Percentiles rank a stretch among this genome's conserved stretches.
phyloP scores from a whole-genome alignment of 2,329 filamentous ascomycete genomes.

The Camillea tinctor region DNA sequence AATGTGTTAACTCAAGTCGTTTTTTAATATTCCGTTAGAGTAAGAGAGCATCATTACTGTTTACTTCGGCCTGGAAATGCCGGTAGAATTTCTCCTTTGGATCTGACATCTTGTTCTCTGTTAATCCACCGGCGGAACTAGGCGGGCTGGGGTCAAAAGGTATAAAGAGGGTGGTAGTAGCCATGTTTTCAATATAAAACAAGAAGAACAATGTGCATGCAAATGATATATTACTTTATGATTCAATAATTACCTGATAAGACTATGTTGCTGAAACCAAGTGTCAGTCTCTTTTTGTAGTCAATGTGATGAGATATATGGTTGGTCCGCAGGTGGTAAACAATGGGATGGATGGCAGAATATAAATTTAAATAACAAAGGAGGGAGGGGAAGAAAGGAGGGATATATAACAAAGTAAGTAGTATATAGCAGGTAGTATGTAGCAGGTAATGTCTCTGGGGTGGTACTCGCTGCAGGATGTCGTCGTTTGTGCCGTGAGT shows the following conservation, averaged over 20 bases:
- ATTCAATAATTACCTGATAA: background rate
- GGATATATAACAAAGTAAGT: background rate
- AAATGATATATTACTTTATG: background rate
- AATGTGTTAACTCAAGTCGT: conserved; percentile 2
- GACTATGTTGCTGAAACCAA: too few species aligned
- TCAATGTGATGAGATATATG: too few species aligned
- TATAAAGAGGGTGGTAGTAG: conserved; percentile 23
- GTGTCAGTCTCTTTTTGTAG: too few species aligned
- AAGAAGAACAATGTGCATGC: background rate
- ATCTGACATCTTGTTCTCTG: conserved; percentile 39
- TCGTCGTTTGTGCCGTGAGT: conserved; percentile 22
- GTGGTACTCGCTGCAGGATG: conserved; percentile 16
- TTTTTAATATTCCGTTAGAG: background rate
- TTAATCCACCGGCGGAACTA: conserved; percentile 20
- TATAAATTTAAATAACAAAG: background rate
- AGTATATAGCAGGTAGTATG: background rate
- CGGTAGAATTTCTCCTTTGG: conserved; percentile 80
- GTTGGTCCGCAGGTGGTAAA: too few species aligned
- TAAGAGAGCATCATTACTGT: conserved; percentile 49
- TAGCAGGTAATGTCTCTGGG: too few species aligned
- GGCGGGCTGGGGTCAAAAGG: conserved; percentile 22
- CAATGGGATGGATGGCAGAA: too few species aligned
- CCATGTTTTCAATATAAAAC: conserved; percentile 15
- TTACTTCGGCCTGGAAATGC: conserved; percentile 75
- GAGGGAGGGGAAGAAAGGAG: conserved; percentile 6